Conservation (phyloP, 768 basidiomycete species). For the Leccinum truebloodii region DNA sequence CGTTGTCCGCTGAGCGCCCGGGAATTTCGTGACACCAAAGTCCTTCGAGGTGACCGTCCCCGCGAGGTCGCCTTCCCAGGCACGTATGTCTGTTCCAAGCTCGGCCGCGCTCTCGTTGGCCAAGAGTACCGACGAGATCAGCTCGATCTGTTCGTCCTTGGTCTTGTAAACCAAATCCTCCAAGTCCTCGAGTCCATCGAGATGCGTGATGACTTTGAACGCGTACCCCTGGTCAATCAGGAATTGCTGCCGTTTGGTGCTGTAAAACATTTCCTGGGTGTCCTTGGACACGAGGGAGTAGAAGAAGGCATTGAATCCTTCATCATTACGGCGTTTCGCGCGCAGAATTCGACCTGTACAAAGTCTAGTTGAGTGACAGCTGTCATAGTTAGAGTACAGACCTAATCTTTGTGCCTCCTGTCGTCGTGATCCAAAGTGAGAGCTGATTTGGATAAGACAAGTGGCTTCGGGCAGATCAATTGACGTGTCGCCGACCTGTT, state of each 20-base stretch:
- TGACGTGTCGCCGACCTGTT: slow-evolving; percentile 94
- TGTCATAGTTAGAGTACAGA: slow-evolving; percentile 36
- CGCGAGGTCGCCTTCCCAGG: slow-evolving; percentile 81
- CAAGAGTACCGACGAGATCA: slow-evolving; percentile 88
- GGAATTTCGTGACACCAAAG: slow-evolving; percentile 70
- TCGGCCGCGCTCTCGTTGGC: slow-evolving; percentile 91
- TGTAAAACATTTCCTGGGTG: slow-evolving; percentile 99
- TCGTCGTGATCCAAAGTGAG: slow-evolving; percentile 96
- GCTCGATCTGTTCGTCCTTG: slow-evolving; percentile 91
- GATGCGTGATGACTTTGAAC: slow-evolving; percentile 98
- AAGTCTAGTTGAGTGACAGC: slow-evolving; percentile 13
- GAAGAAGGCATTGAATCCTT: slow-evolving; percentile 99
- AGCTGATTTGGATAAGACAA: slow-evolving; percentile 98
- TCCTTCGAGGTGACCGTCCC: slow-evolving; percentile 87
- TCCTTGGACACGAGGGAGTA: slow-evolving; percentile 99
- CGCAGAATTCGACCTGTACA: slow-evolving; percentile 86
- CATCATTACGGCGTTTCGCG: slow-evolving; percentile 96
- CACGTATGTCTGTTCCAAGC: slow-evolving; percentile 79
- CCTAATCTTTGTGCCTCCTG: slow-evolving; percentile 98
- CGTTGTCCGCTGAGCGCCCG: slow-evolving; percentile 71
- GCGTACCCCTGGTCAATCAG: slow-evolving; percentile 98
- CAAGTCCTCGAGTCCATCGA: slow-evolving; percentile 86
- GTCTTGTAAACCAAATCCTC: slow-evolving; percentile 91
- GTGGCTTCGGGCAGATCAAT: slow-evolving; percentile 99
- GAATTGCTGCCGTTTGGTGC: slow-evolving; percentile 98